A percentile compares a stretch with the other conserved stretches of the same genome.
These are phyloP conservation scores for Gelatoporia subvermispora DNA, from an alignment of 768 basidiomycete genomes.

Conservation along the genomic window DNA sequence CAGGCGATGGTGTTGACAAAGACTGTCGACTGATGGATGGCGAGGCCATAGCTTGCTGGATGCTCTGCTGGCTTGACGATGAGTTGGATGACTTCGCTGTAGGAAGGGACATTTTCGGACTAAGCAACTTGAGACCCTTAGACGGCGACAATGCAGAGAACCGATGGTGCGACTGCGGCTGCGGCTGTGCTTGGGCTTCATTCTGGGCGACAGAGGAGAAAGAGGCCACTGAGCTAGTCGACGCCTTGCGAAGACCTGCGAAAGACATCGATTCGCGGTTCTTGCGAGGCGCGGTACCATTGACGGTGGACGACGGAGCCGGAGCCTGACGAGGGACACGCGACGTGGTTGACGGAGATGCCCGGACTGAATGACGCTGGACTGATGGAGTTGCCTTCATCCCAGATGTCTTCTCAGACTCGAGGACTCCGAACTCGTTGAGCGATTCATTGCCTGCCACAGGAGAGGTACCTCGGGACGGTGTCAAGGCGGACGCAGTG, in stretches of 20 bases:
- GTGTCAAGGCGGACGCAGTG: conserved; percentile 23
- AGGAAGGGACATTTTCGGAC: conserved; percentile 68
- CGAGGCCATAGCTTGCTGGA: conserved; percentile 48
- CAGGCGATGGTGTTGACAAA: conserved; percentile 81
- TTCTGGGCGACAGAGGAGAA: conserved; percentile 45
- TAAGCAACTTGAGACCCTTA: conserved; percentile 75
- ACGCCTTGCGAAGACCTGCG: conserved; percentile 73
- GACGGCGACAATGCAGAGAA: conserved; percentile 85
- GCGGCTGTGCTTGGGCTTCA: conserved; percentile 10
- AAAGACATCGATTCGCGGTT: conserved; percentile 81
- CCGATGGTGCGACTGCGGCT: conserved; percentile 43
- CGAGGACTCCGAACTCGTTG: conserved; percentile 82
- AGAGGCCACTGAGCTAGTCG: conserved; percentile 76
- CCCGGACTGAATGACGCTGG: conserved; percentile 55
- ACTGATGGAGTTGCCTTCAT: conserved; percentile 37
- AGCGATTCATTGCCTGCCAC: conserved; percentile 39
- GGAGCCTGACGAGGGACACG: conserved; percentile 65
- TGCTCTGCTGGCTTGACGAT: conserved; percentile 43
- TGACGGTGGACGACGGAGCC: conserved; percentile 37
- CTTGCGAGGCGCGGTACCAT: conserved; percentile 53
- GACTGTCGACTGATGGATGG: conserved; percentile 73
- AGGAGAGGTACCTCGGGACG: conserved; percentile 66
- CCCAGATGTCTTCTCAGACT: conserved; percentile 47
- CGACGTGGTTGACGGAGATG: conserved; percentile 58
- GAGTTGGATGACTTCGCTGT: conserved; percentile 49